Evolutionary conservation across 805 yeast species (phyloP).

Genomic region (Hanseniaspora clermontiae): DNA sequence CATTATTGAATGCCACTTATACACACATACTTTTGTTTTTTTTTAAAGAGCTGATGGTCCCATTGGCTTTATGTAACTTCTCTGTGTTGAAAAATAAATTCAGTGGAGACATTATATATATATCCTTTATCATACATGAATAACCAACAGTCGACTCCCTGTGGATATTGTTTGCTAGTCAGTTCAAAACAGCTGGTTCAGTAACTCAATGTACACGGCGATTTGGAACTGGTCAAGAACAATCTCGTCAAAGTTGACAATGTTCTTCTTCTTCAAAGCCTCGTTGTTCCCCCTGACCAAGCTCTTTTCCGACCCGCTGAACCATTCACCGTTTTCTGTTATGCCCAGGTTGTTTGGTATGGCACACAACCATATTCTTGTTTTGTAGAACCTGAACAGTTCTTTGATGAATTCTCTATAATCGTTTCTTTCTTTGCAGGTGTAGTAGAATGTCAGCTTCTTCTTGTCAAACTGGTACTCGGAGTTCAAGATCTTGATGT

Average conservation of each 20-base stretch:
- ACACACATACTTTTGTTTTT: too few species aligned
- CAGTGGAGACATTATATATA: not conserved
- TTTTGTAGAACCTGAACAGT: constrained; percentile 60
- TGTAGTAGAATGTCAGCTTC: constrained; percentile 60
- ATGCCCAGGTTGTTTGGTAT: constrained; percentile 32
- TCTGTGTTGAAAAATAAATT: too few species aligned
- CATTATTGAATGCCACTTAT: too few species aligned
- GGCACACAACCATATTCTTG: constrained; percentile 76
- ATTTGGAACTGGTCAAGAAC: constrained; percentile 29
- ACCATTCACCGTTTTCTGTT: not conserved
- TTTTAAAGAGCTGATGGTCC: too few species aligned
- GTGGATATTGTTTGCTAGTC: not conserved
- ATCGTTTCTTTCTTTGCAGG: constrained; percentile 53
- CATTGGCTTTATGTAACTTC: too few species aligned
- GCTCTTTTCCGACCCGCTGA: not conserved
- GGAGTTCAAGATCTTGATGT: constrained; percentile 54
- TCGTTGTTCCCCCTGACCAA: not conserved
- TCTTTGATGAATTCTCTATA: constrained; percentile 63
- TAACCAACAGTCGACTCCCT: too few species aligned
- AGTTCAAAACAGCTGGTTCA: constrained; percentile 20
- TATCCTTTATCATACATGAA: not conserved
- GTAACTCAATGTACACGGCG: constrained; percentile 28
- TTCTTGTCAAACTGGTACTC: constrained; percentile 76
- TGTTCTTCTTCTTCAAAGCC: not conserved
- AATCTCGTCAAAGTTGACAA: constrained; percentile 18